These are phyloP conservation scores for Betula pendula DNA, from an alignment of 306 rosid species.

Conservation along the genomic window DNA sequence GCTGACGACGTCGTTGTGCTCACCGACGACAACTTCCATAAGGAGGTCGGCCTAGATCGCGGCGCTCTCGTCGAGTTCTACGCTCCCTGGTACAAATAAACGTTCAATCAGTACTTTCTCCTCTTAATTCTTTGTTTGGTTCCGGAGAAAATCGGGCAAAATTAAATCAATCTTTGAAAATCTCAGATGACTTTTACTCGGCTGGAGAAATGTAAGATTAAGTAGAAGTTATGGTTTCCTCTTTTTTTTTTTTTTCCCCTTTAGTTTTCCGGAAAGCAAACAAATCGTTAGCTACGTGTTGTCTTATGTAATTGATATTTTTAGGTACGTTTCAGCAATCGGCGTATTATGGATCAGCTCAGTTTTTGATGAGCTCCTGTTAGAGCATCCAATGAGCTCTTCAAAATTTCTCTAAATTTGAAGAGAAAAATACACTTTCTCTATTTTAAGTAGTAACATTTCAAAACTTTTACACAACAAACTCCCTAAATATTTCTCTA, in stretches of 20 bases:
- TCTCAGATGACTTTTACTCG: neutral
- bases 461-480: too few species aligned
- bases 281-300: neutral
- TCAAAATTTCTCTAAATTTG: too few species aligned
- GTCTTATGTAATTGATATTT: neutral
- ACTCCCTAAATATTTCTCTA: too few species aligned
- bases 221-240: too few species aligned
- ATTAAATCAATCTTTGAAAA: too few species aligned
- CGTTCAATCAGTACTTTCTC: neutral
- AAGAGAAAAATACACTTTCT: too few species aligned
- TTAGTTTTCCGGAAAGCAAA: neutral
- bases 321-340: neutral
- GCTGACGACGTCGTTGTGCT: slow-evolving; percentile 78
- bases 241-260: neutral
- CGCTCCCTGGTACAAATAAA: slow-evolving; percentile 72
- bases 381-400: too few species aligned
- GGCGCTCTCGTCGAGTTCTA: slow-evolving; percentile 86
- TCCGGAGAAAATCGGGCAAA: neutral
- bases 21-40: slow-evolving; percentile 58
- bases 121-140: slow-evolving; percentile 13
- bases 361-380: too few species aligned
- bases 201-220: neutral
- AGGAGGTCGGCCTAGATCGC: slow-evolving; percentile 84
- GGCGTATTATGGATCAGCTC: neutral
- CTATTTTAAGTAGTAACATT: too few species aligned